Evolutionary conservation across 305 asterid species (phyloP).

Genomic region (Fraxinus albicans): DNA sequence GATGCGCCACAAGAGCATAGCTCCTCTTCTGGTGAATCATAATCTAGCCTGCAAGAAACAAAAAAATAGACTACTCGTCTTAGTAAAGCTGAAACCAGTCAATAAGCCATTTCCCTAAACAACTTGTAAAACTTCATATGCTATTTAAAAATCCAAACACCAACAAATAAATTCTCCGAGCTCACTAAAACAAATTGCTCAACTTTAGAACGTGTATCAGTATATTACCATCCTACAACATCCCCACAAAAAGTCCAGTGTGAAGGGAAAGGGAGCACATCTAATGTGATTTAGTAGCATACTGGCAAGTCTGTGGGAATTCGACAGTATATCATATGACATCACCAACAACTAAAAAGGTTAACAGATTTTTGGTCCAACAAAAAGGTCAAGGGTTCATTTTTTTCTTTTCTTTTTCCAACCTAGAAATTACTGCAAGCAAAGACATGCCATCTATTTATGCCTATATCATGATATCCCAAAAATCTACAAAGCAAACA

Average conservation of each 20-base stretch:
- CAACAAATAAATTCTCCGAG: slow-evolving; percentile 20
- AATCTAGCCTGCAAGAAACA: slow-evolving; percentile 42
- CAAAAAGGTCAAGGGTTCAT: not conserved
- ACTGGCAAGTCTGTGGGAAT: not conserved
- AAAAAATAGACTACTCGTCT: slow-evolving; percentile 9
- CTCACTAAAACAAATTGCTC: slow-evolving; percentile 8
- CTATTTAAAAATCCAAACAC: not conserved
- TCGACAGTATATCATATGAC: slow-evolving; percentile 1
- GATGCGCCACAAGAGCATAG: slow-evolving; percentile 56
- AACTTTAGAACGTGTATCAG: not conserved
- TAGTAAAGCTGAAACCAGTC: slow-evolving; percentile 13
- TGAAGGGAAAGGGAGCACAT: slow-evolving; percentile 5
- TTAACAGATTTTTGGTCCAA: not conserved
- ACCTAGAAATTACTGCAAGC: not conserved
- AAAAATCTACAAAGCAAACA: slow-evolving; percentile 1
- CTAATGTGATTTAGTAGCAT: slow-evolving; percentile 6
- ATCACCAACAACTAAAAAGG: slow-evolving; percentile 5
- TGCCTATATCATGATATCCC: not conserved
- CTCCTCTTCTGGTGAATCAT: slow-evolving; percentile 54
- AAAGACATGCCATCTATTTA: not conserved
- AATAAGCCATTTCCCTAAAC: slow-evolving; percentile 2
- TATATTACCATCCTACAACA: not conserved
- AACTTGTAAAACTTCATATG: slow-evolving; percentile 4
- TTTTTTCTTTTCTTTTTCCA: not conserved
- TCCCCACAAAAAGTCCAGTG: slow-evolving; percentile 12